Base-by-base conservation (phyloP, 495 filamentous ascomycete species). In the Cryomyces minteri region DNA sequence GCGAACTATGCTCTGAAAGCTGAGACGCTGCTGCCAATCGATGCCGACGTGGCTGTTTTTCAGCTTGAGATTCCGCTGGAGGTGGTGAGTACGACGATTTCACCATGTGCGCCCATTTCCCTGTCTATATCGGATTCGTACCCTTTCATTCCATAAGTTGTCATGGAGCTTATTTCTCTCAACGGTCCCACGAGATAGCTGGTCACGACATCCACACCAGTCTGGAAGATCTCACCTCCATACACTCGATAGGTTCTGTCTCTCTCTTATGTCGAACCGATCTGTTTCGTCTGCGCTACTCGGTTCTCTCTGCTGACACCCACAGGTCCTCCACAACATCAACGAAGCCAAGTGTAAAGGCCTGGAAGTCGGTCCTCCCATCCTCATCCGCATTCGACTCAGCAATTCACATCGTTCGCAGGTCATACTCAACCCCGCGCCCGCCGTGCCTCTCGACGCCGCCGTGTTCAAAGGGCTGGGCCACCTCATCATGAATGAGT, bases 401-500 rank as follows among this genome's bases (percentile, higher is more conserved):
- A 37, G 12, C 9, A 37, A 25, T 25, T 25, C 18, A 25, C 18
- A 3, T 29, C 11, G 2, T 1, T 14, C 28, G 1, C 55, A 65
- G 11, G 79, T 87, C 2, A 67, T 92, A 43, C 64, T 95, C 11
- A 98, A 98, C 61, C 88, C 88, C 6, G 90, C 88, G 6, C 71
- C 78, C 32, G 70, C 72, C 9, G 54, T 56, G 12, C 63, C 63
- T 4, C 53, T 95, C 4, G 85, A 85, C 0, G 65, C 67, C 4
- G 70, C 71, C n/a, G 78, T 70, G 18, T 90, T 82, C 56, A 41
- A 47, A 2, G 74, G 71, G 4, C 67, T 95, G n/a, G 73, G 74
- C 10, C 84, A 93, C 50, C 60, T 95, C 36, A 73, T 95, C 36
- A 68, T 95, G 47, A 95, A 98, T 54, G 88, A 98, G 64, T 87